Base-by-base conservation (phyloP, 805 yeast genomes). In the Metschnikowia matae region DNA sequence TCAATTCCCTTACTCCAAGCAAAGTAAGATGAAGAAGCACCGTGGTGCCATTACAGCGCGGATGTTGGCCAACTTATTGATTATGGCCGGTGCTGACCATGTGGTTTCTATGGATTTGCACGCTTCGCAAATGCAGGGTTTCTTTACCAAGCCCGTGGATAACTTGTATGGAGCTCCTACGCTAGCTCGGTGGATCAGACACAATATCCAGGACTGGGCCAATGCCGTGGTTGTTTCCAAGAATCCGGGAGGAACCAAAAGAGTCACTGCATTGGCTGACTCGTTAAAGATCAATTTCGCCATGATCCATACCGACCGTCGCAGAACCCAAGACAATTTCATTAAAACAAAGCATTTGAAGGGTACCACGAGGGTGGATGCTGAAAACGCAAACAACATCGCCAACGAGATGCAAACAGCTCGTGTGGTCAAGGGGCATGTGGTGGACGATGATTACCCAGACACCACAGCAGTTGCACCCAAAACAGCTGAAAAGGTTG, bases 51-150 rank as follows among this genome's bases (percentile, higher is more conserved):
- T 94, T 62, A 92, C 99, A 3, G 99, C 99, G 14, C 82, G 98
- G 66, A 88, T 94, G 98, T 79, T 94, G 65, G 98, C 99, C 53
- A 94, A 94, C 61, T 73, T 94, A 63, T 75, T 94, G 55, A 83
- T 90, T 51, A 95, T 94, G 95, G 98, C 99, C 3, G 99, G 99
- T 59, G 99, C 98, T 23, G 98, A 94, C 70, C 99, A 94, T 69
- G 95, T 94, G 51, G 92, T 94, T 37, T 89, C 97, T 3, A 91
- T 94, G 97, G 99, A 94, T 65, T 75, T 94, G 58, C 87, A 83
- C 61, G 99, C 99, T 26, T 84, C 96, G 34, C 99, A 94, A 71
- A 94, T 94, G 99, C 99, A 94, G 74, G 99, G 99, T 13, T 94
- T 94, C 66, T 94, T 94, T 75, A 81, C 95, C 33, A 91, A 90